Base-by-base conservation (phyloP, 176 grass and related monocot species). In the Cymbopogon citratus region DNA sequence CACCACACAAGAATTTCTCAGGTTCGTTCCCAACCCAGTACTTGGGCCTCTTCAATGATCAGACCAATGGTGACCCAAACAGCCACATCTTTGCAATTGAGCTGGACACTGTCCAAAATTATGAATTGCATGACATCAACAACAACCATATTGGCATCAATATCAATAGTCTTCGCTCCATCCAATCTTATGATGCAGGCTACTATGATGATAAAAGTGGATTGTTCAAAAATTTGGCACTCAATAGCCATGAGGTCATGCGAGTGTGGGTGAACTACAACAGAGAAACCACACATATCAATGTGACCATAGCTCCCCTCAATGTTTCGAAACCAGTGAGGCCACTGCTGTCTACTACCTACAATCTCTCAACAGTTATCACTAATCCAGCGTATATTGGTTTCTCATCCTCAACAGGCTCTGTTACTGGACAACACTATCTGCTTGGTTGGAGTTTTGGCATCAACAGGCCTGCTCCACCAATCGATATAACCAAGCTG, bases 151-250 rank as follows among this genome's bases (percentile, higher is more conserved):
- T 77, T 8, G 73, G 82, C 7, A 77, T 77, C 8, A 49, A 77
- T 12, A 56, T 83, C 81, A 83, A 83, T 7, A 29, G 61, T 27
- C 40, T 83, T 8, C 41, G 45, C 8, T 83, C 80, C 0, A 7
- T 83, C 26, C 13, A 36, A n/a, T 74, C 80, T 21, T 2, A 74
- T 14, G 21, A 59, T 83, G 80, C 21, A 74, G 80, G 80, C 12
- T 83, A 60, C 57, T 25, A 70, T 23, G 38, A 43, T 26, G n/a
- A 70, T 26, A 70, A 14, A 2, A 70, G 21, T 70, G 67, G n/a
- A 2, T 25, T 1, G 0, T 70, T 70, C 38, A 43, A 23, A 43
- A 43, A 43, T 21, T 21, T 70, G 21, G 0, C 35, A 6, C 67
- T 70, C n/a, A 18, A 25, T 40, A 61, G 23, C 57, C 3, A 44